Base-by-base conservation (phyloP, 2,329 filamentous ascomycete species). In the Penicillium aurantiogriseum region DNA sequence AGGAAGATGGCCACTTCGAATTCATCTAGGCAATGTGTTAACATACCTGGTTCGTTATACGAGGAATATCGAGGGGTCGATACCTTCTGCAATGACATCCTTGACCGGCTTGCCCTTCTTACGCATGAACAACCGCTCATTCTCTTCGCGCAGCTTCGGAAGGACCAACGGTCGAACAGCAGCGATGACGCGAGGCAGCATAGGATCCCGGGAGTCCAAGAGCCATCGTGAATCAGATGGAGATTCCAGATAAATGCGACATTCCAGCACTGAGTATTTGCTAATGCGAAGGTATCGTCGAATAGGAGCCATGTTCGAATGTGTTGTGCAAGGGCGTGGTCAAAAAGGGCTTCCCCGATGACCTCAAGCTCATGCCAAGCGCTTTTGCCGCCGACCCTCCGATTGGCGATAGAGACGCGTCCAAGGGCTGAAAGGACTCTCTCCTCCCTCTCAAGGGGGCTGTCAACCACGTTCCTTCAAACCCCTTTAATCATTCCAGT, bases 1-100 rank as follows among this genome's bases (percentile, higher is more conserved):
- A 99, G 80, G 76, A 97, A 97, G 63, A 99, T 89, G 38, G 92
- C 90, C 15, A 97, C 91, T 71, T 97, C 92, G 71, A 97, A 99
- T 65, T 96, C 93, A 74, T 97, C 93, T 94, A 93, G 91, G 91
- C 81, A 89, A 81, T 11, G 85, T 81, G 15, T 97, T 85, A 1
- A 95, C 87, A 80, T 97, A 93, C 74, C 96, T 96, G 64, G 96
- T 89, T 0, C 81, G 3, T 33, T 9, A 25, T 15, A 6, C 5
- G 31, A 38, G 15, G 3, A 9, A 11, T 7, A 13, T 23, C 10
- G 2, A 13, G 19, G 31, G 31, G 9, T 7, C 17, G n/a, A n/a
- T 7, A 93, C 92, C 92, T 81, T 90, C 81, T 11, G 85, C 80
- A 17, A 97, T 85, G 0, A 96, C 88, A 81, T 97, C 94, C 74